Evolutionary conservation across 2,329 filamentous ascomycete species (phyloP).

Genomic region (Cladosporium sp.): DNA sequence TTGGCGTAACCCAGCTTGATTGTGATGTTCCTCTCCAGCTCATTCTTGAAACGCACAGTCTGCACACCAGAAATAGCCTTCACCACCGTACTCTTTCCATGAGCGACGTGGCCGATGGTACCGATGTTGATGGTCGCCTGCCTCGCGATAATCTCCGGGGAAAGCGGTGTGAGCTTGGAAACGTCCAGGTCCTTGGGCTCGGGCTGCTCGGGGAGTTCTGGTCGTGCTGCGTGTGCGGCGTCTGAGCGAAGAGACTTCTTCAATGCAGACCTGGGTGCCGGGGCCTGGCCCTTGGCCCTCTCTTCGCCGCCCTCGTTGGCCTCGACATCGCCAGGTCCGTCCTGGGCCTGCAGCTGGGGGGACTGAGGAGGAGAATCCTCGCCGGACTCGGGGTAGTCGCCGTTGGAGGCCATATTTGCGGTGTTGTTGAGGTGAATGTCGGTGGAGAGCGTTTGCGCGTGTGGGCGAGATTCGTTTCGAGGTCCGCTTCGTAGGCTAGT

Average conservation of each 20-base stretch:
- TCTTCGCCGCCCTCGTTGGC: constrained; percentile 68
- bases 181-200: constrained; percentile 88
- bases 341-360: constrained; percentile 51
- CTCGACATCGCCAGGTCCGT: constrained; percentile 69
- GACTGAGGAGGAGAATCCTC: constrained; percentile 58
- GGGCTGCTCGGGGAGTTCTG: constrained; percentile 81
- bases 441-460: constrained; percentile 8
- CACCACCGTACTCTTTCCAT: constrained; percentile 98
- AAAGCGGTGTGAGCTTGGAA: constrained; percentile 75
- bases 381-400: constrained; percentile 51
- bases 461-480: constrained; percentile 10
- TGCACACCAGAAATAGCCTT: constrained; percentile 99
- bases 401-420: constrained; percentile 57
- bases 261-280: constrained; percentile 71
- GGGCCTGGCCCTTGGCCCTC: constrained; percentile 61
- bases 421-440: constrained; percentile 20
- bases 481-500: constrained; percentile 7
- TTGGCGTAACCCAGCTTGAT: constrained; percentile 99
- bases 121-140: constrained; percentile 99
- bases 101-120: constrained; percentile 96
- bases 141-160: constrained; percentile 93
- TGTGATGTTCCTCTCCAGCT: constrained; percentile 97
- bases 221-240: constrained; percentile 59
- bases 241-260: constrained; percentile 69
- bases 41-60: constrained; percentile 99